These are phyloP conservation scores for Monosporascus sp. DNA, from an alignment of 2,329 filamentous ascomycete species.

Conservation along the genomic window DNA sequence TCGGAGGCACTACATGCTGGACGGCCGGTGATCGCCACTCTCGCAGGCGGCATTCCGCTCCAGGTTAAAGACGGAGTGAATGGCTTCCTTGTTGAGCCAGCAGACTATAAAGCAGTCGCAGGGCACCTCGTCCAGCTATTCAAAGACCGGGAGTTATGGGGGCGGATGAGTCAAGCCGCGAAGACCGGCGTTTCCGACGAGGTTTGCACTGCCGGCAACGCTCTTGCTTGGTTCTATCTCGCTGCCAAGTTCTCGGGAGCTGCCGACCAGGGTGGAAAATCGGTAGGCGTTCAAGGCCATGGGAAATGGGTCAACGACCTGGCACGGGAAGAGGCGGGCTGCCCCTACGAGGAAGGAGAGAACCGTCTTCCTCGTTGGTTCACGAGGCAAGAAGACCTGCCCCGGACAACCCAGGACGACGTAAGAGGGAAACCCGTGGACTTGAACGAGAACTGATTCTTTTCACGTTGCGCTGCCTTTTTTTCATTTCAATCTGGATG, in stretches of 20 bases:
- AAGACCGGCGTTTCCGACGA: conserved; percentile 68
- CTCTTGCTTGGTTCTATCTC: conserved; percentile 72
- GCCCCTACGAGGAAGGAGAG: conserved; percentile 54
- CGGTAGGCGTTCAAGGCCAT: conserved; percentile 43
- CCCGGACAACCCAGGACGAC: conserved; percentile 2
- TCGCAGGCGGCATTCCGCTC: conserved; percentile 73
- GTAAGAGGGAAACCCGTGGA: not conserved
- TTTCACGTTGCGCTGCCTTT: not conserved
- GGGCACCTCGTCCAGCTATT: conserved; percentile 61
- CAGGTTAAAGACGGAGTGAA: conserved; percentile 68
- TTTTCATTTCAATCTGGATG: not conserved
- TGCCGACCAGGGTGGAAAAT: conserved; percentile 36
- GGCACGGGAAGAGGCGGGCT: conserved; percentile 59
- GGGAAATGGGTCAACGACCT: conserved; percentile 70
- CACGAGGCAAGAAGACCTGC: conserved; percentile 22
- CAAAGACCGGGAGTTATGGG: conserved; percentile 58
- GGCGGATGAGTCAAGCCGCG: conserved; percentile 61
- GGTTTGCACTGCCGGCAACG: conserved; percentile 75
- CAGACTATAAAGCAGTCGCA: conserved; percentile 66
- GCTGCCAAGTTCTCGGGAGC: conserved; percentile 58
- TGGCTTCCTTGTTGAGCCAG: conserved; percentile 68
- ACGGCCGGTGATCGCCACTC: conserved; percentile 69
- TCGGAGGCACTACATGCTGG: conserved; percentile 79
- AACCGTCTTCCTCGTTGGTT: conserved; percentile 52
- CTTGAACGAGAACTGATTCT: no score